Evolutionary conservation across 1,284 basidiomycete genomes (phyloP).

Genomic region (Dichomitus squalens): DNA sequence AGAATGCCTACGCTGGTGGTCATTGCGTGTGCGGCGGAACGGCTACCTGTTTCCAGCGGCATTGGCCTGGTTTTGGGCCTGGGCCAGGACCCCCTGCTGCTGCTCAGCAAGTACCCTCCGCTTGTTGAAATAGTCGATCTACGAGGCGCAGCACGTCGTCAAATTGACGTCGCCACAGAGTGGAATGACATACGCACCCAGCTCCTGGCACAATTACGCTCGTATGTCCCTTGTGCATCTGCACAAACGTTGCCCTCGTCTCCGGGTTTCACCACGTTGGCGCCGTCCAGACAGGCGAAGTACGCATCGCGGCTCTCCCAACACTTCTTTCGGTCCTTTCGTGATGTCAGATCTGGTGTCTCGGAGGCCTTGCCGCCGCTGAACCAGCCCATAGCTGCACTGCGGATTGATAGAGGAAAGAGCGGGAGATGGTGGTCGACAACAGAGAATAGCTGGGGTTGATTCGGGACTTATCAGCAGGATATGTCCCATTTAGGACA

Average conservation of each 20-base stretch:
- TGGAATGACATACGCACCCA: slow-evolving; percentile 59
- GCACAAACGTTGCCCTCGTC: slow-evolving; percentile 61
- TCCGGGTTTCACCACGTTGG: slow-evolving; percentile 67
- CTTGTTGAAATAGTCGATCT: slow-evolving; percentile 88
- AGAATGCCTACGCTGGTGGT: background rate
- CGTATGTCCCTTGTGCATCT: slow-evolving; percentile 54
- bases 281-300: slow-evolving; percentile 72
- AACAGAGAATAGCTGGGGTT: background rate
- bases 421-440: background rate
- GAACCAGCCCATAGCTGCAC: slow-evolving; percentile 38
- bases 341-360: slow-evolving; percentile 44
- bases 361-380: slow-evolving; percentile 33
- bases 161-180: background rate
- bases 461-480: too few species aligned
- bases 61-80: slow-evolving; percentile 53
- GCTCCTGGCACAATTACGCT: slow-evolving; percentile 75
- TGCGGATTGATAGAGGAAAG: background rate
- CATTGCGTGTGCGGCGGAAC: background rate
- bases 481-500: background rate
- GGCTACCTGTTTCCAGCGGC: slow-evolving; percentile 38
- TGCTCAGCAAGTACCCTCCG: slow-evolving; percentile 73
- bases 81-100: slow-evolving; percentile 67
- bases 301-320: slow-evolving; percentile 80
- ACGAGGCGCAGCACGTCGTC: background rate
- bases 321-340: slow-evolving; percentile 67